phyloP scores from a whole-genome alignment of 805 yeast genomes.

The Lachancea meyersii region DNA sequence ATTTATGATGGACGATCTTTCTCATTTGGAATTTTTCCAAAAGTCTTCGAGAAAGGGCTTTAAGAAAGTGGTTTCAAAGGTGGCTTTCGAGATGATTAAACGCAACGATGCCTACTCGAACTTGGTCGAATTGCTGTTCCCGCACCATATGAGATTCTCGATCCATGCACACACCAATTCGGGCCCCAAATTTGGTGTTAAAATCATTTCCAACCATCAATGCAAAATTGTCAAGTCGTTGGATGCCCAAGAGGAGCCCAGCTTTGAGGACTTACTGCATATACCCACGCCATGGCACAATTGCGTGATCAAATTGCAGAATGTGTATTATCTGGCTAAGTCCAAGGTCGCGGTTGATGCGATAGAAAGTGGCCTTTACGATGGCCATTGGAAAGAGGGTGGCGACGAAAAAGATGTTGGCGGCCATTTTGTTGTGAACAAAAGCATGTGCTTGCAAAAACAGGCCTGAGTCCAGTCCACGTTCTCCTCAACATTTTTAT shows the following conservation, averaged over 20 bases:
- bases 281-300: conserved; percentile 68
- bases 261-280: conserved; percentile 48
- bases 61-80: conserved; percentile 45
- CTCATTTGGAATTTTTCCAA: conserved; percentile 36
- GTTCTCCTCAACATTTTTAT: too few species aligned
- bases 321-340: conserved; percentile 34
- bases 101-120: conserved; percentile 62
- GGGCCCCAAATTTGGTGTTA: conserved; percentile 57
- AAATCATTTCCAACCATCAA: conserved; percentile 38
- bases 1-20: conserved; percentile 55
- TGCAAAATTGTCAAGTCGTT: conserved; percentile 45
- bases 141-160: conserved; percentile 53
- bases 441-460: conserved; percentile 5
- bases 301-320: conserved; percentile 41
- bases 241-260: conserved; percentile 36
- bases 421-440: conserved; percentile 27
- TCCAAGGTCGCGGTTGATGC: conserved; percentile 36
- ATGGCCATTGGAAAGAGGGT: conserved; percentile 35
- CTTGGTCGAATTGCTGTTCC: conserved; percentile 52
- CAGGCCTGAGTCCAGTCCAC: conserved; percentile 3
- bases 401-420: conserved; percentile 31
- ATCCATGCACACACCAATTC: conserved; percentile 55
- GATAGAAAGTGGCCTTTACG: conserved; percentile 30
- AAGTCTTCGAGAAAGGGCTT: conserved; percentile 41
- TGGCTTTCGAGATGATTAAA: conserved; percentile 60